Conservation (phyloP, 1,139 yeast genomes). For the Suhomyces maxii region DNA sequence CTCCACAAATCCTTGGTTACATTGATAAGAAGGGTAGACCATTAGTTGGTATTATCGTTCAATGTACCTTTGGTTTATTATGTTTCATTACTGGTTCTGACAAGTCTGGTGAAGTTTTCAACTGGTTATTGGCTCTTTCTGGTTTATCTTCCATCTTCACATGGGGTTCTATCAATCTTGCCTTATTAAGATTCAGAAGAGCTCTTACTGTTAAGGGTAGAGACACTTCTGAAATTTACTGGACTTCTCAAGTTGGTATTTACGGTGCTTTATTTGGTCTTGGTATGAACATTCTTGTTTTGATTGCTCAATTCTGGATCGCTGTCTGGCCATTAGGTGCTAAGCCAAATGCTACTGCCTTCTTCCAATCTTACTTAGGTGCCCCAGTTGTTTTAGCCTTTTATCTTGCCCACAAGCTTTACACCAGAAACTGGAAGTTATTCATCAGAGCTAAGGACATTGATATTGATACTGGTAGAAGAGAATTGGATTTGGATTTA, state of each 20-base stretch:
- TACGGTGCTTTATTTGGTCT: slow-evolving; percentile 34
- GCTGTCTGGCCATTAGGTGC: slow-evolving; percentile 42
- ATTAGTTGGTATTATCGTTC: slow-evolving; percentile 58
- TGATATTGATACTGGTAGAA: slow-evolving; percentile 56
- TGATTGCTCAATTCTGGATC: slow-evolving; percentile 45
- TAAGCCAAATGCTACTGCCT: slow-evolving; percentile 35
- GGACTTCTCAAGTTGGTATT: slow-evolving; percentile 35
- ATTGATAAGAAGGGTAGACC: slow-evolving; percentile 79
- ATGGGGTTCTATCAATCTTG: slow-evolving; percentile 39
- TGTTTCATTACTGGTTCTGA: slow-evolving; percentile 41
- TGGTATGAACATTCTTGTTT: slow-evolving; percentile 28
- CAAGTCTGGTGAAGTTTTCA: slow-evolving; percentile 32
- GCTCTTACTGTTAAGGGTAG: slow-evolving; percentile 36
- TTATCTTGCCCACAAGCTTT: slow-evolving; percentile 53
- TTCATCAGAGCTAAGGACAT: slow-evolving; percentile 44
- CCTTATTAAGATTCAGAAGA: slow-evolving; percentile 37
- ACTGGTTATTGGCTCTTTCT: slow-evolving; percentile 39
- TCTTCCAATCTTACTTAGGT: slow-evolving; percentile 57
- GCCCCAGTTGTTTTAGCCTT: slow-evolving; percentile 50
- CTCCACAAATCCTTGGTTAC: slow-evolving; percentile 72
- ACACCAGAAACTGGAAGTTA: slow-evolving; percentile 44
- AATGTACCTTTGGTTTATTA: slow-evolving; percentile 44
- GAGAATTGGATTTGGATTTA: slow-evolving; percentile 54
- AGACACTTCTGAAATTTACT: slow-evolving; percentile 31
- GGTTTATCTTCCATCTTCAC: slow-evolving; percentile 40